phyloP scores from a whole-genome alignment of 2,329 filamentous ascomycete species.

The Ceratocystis huliohia region DNA sequence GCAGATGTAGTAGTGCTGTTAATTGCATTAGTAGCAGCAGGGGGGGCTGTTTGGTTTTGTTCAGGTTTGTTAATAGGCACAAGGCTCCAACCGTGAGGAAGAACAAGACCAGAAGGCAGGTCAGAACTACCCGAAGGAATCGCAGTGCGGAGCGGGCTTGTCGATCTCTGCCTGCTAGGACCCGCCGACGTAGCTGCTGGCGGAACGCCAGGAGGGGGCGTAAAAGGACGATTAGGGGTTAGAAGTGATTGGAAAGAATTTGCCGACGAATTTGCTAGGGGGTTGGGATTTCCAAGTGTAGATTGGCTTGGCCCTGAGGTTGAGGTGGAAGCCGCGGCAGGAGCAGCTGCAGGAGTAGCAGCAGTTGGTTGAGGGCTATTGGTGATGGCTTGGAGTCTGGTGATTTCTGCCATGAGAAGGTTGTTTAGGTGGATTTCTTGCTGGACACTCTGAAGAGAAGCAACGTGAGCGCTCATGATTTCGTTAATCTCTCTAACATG shows the following conservation, averaged over 20 bases:
- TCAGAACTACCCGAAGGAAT: conserved; percentile 50
- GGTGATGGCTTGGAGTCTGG: conserved; percentile 8
- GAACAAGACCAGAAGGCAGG: conserved; percentile 49
- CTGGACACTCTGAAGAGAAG: conserved; percentile 41
- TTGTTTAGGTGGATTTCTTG: conserved; percentile 58
- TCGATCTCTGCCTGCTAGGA: conserved; percentile 13
- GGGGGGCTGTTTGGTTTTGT: conserved; percentile 29
- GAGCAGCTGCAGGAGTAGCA: conserved; percentile 26
- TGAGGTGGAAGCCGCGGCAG: conserved; percentile 46
- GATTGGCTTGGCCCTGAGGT: conserved; percentile 22
- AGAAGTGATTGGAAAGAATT: conserved; percentile 21
- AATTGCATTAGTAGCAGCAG: conserved; percentile 21
- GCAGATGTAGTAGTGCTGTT: conserved; percentile 21
- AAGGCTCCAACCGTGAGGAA: conserved; percentile 53
- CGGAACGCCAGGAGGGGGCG: conserved; percentile 8
- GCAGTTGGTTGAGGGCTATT: conserved; percentile 38
- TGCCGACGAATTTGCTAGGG: conserved; percentile 20
- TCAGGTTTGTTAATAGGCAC: conserved; percentile 44
- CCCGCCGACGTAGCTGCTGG: conserved; percentile 12
- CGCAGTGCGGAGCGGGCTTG: conserved; percentile 25
- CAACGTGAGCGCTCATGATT: conserved; percentile 17
- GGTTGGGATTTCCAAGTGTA: conserved; percentile 20
- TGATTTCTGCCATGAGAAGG: conserved; percentile 52
- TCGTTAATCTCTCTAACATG: conserved; percentile 24
- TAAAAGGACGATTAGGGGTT: conserved; percentile 21